These are phyloP conservation scores for Allomyces macrogynus DNA, from an alignment of 192 early-diverging fungal genomes.

Conservation along the genomic window DNA sequence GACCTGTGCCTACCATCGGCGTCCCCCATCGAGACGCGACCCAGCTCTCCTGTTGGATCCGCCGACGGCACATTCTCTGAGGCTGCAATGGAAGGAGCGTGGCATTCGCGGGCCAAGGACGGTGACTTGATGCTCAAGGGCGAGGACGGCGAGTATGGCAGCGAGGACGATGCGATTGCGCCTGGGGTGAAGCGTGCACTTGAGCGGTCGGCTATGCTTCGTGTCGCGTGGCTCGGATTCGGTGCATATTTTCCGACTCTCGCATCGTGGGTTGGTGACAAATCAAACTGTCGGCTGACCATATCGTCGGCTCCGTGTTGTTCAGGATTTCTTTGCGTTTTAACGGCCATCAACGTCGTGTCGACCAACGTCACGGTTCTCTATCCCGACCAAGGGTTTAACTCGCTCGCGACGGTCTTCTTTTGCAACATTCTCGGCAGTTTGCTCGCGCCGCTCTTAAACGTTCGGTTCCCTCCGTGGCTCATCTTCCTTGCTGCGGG, in stretches of 20 bases:
- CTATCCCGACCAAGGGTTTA: neutral
- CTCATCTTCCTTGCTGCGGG: neutral
- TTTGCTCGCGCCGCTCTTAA: neutral
- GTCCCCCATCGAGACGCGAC: no score
- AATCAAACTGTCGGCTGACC: no score
- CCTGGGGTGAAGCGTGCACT: neutral
- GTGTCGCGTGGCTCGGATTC: neutral
- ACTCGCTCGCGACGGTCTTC: neutral
- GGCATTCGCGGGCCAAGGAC: no score
- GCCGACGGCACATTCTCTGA: no score
- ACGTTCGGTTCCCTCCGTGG: neutral
- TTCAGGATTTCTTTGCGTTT: neutral
- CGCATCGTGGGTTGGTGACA: no score
- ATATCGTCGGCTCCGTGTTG: no score
- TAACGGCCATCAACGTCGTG: neutral
- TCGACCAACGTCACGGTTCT: neutral
- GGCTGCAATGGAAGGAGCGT: no score
- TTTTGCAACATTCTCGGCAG: neutral
- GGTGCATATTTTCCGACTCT: no score
- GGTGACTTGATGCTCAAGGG: no score
- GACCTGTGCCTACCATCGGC: no score
- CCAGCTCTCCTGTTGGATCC: no score
- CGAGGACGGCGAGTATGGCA: no score
- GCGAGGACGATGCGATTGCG: neutral
- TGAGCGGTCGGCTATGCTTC: neutral